Conservation (phyloP, 176 grass and related monocot genomes). For the Lolium perenne region DNA sequence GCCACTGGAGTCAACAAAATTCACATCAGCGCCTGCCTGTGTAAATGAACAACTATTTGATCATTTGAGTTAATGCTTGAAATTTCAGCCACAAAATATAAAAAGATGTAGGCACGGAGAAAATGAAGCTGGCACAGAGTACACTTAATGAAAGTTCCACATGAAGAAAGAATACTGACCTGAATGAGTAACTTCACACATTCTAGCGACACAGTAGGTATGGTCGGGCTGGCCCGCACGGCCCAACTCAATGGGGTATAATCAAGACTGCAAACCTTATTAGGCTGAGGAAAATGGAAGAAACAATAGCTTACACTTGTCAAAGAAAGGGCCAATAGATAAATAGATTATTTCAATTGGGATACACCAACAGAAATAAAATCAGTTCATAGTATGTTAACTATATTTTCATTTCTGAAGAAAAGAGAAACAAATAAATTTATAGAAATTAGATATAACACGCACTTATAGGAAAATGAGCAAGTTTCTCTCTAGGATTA, state of each 20-base stretch:
- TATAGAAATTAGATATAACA: neutral
- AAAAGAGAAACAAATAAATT: neutral
- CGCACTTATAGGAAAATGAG: neutral
- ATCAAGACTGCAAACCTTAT: constrained; percentile 14
- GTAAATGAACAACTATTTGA: constrained; percentile 5
- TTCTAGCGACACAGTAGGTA: neutral
- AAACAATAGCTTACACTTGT: neutral
- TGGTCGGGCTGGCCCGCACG: neutral
- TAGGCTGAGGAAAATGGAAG: constrained; percentile 8
- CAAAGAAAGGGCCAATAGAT: neutral
- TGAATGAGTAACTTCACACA: constrained; percentile 1
- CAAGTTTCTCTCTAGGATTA: neutral
- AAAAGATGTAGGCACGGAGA: neutral
- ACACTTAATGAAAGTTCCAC: neutral
- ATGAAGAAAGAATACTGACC: neutral
- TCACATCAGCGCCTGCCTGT: neutral
- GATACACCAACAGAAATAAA: neutral
- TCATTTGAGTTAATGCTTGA: neutral
- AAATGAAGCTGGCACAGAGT: neutral
- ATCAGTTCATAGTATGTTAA: neutral
- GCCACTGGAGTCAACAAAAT: neutral
- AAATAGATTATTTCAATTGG: neutral
- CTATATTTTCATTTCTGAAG: no score
- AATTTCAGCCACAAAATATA: neutral
- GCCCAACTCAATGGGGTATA: neutral